phyloP scores from a whole-genome alignment of 2,329 filamentous ascomycete genomes.

The Fusarium pseudonygamai region DNA sequence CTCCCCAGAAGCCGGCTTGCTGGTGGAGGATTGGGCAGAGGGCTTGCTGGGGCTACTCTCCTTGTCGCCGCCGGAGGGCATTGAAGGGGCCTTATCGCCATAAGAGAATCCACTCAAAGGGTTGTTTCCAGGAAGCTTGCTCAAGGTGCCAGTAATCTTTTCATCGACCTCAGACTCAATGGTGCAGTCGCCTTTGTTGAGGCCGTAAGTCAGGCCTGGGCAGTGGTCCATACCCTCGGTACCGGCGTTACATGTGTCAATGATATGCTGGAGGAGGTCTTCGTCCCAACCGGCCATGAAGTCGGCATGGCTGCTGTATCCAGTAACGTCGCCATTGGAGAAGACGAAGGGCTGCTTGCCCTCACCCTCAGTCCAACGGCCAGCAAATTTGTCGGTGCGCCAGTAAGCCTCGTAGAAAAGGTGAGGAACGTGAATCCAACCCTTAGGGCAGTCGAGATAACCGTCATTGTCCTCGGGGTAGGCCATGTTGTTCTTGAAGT shows the following conservation, averaged over 20 bases:
- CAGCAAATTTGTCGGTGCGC: constrained; percentile 63
- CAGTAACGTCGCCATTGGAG: constrained; percentile 74
- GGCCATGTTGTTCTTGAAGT: constrained; percentile 72
- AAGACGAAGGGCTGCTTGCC: constrained; percentile 73
- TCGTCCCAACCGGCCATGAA: constrained; percentile 80
- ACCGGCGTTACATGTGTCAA: constrained; percentile 71
- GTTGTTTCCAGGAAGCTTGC: constrained; percentile 64
- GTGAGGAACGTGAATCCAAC: constrained; percentile 65
- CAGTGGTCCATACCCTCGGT: constrained; percentile 70
- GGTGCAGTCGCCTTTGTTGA: constrained; percentile 63
- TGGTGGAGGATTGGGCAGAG: constrained; percentile 1
- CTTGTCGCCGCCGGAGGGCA: constrained; percentile 18
- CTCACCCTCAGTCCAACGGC: constrained; percentile 63
- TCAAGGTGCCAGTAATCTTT: constrained; percentile 54
- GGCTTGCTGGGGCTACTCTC: constrained; percentile 14
- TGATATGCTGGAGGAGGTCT: constrained; percentile 70
- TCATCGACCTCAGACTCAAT: constrained; percentile 60
- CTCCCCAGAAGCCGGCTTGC: constrained; percentile 13
- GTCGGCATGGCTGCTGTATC: constrained; percentile 76
- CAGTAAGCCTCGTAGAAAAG: constrained; percentile 70
- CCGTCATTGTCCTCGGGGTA: constrained; percentile 65
- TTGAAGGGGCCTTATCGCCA: constrained; percentile 44
- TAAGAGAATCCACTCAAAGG: constrained; percentile 62
- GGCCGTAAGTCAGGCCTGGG: constrained; percentile 62
- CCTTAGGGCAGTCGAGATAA: constrained; percentile 63